Base-by-base conservation (phyloP, 768 basidiomycete species). In the Boletus coccyginus region DNA sequence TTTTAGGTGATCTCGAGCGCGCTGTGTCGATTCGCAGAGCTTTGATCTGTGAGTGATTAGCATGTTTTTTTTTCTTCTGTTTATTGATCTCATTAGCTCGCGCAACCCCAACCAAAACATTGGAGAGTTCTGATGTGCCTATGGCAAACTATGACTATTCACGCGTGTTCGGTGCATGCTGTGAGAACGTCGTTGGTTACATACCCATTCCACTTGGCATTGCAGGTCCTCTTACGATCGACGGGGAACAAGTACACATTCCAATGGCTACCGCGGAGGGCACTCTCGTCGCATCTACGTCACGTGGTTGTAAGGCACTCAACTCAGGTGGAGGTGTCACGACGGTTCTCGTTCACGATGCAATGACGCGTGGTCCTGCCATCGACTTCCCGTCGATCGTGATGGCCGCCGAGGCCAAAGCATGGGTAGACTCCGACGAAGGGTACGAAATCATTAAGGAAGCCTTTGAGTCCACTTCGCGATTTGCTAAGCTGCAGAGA, bases 201-300 rank as follows among this genome's bases (percentile, higher is more conserved):
- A 93, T 98, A 71, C 97, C 96, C 41, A 74, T 99, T 38, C 97
- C 97, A 0, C 86, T 98, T 50, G 97, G 97, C 62, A 88, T 98
- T 57, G 97, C 97, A 16, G 97, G 97, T 3, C 97, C 97, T 3
- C 84, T 99, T 36, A 90, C 83, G 43, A 82, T 99, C 67, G 96
- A 99, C 65, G 94, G 92, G 32, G 75, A 81, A 41, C 74, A 86
- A 46, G 85, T 86, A 64, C 96, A 87, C 40, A 95, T 99, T 64
- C 97, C 97, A 9, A 98, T 99, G 97, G 97, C 97, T 42, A 99
- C 97, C 6, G 95, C 97, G n/a, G 97, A 99, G 71, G 97, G 97
- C 56, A 98, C 97, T 0, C 85, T 99, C 52, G 95, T 98, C 58
- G 97, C 97, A 0, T 98, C 96, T 7, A 91, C 96, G 0, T 98